Evolutionary conservation across 495 filamentous ascomycete species (phyloP), one percentile per base, ranked within the genome.

Genomic region (Hypoxylon perforatum): DNA sequence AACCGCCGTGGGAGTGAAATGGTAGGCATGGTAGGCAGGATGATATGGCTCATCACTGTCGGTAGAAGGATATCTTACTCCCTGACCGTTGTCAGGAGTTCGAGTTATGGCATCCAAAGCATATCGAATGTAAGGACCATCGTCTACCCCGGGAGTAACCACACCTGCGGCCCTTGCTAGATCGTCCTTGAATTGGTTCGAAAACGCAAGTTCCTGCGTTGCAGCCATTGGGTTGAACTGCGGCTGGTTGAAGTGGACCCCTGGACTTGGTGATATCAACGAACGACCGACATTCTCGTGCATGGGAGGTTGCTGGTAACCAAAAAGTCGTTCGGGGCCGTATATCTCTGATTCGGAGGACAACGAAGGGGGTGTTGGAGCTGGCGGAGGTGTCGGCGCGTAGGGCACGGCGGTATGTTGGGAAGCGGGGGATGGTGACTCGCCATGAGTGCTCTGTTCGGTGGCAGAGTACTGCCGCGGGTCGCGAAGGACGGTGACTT

Each of bases 81-180:
- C 19, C 62, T 72, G 44, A 18, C 53, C 57, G 18, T 74, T 56
- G 25, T 76, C 72, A 15, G 69, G 74, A 57, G 67, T 66, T 9
- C 73, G 67, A 9, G 78, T 81, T 21, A 84, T 68, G 33, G 80
- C 80, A 48, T 84, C 79, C 52, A 84, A 69, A 47, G 81, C 81
- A 52, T 81, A 79, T 41, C 79, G 80, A 57, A 84, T 77, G 46
- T 78, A 82, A 0, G 81, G 80, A 0, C 74, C 74, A 62, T 84
- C 77, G 67, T 82, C 81, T 9, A 83, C 75, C 15, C 81, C 81
- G 0, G 81, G 81, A 7, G 81, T 84, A 11, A 84, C 75, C 23
- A 74, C 73, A 22, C 80, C 79, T 25, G 80, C 80, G 28, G 78
- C 70, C 49, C 78, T 65, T 61, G 78, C 69, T 11, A 83, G 69